These are phyloP conservation scores for Alternaria tenuissima DNA, from an alignment of 2,329 filamentous ascomycete genomes.

Conservation along the genomic window DNA sequence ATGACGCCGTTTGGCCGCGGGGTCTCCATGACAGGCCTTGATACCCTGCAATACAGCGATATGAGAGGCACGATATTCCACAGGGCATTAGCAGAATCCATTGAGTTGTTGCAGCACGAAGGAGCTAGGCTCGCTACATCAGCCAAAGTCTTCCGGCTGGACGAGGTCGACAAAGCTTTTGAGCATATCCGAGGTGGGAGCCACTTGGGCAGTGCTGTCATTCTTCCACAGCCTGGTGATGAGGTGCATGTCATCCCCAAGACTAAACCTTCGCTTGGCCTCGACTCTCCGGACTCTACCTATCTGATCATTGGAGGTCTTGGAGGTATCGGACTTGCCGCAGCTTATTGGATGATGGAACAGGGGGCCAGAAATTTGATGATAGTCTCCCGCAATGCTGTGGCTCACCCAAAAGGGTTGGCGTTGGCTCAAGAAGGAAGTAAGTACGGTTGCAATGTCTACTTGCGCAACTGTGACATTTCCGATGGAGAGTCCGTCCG, in stretches of 20 bases:
- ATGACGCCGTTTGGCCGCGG: slow-evolving; percentile 3
- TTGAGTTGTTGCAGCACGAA: background rate
- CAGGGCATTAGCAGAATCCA: background rate
- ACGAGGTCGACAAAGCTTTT: background rate
- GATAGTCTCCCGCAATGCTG: slow-evolving; percentile 15
- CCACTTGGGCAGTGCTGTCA: background rate
- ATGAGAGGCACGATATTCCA: background rate
- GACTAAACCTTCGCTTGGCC: background rate
- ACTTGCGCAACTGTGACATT: slow-evolving; percentile 6
- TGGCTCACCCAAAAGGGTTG: background rate
- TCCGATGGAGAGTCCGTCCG: background rate
- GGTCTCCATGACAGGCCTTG: slow-evolving; percentile 1
- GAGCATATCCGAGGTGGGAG: background rate
- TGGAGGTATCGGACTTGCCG: slow-evolving; percentile 31
- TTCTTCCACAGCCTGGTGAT: background rate
- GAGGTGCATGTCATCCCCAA: background rate
- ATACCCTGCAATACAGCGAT: slow-evolving; percentile 2
- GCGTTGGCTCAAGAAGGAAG: background rate
- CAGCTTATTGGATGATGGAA: slow-evolving; percentile 25
- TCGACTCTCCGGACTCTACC: slow-evolving; percentile 16
- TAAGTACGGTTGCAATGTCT: background rate
- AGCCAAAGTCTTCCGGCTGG: background rate
- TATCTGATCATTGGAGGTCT: slow-evolving; percentile 34
- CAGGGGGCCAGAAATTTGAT: slow-evolving; percentile 26
- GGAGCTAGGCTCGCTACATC: background rate